A percentile compares a stretch with the other conserved stretches of the same genome.
phyloP scores from a whole-genome alignment of 495 filamentous ascomycete species.

The Lasiosphaeria miniovina region DNA sequence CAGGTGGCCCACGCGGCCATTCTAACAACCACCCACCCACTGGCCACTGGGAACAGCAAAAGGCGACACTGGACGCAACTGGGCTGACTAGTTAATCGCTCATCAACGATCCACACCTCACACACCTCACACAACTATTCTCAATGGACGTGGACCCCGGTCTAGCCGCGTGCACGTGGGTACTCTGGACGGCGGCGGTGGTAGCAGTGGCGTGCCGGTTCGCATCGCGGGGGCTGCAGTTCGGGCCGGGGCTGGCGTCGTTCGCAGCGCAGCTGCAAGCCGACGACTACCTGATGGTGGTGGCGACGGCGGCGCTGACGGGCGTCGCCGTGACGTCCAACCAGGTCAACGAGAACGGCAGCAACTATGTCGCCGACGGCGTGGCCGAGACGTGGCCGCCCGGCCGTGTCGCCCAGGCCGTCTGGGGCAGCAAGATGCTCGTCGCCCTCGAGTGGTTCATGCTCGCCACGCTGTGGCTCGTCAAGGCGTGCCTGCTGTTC shows the following conservation, averaged over 20 bases:
- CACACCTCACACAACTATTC: neutral
- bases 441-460: slow-evolving; percentile 36
- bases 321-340: slow-evolving; percentile 1
- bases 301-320: slow-evolving; percentile 5
- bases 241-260: neutral
- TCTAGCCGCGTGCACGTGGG: slow-evolving; percentile 5
- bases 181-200: slow-evolving; percentile 2
- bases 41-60: too few species aligned
- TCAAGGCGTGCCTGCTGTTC: slow-evolving; percentile 21
- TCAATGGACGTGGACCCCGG: neutral
- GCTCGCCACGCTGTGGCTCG: slow-evolving; percentile 14
- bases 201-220: slow-evolving; percentile 6
- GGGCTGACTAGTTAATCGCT: too few species aligned
- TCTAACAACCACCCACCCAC: too few species aligned
- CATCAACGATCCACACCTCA: slow-evolving; percentile 10
- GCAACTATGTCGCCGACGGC: slow-evolving; percentile 33
- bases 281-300: slow-evolving; percentile 22
- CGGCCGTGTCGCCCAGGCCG: slow-evolving; percentile 25
- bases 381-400: slow-evolving; percentile 26
- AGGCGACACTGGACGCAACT: too few species aligned
- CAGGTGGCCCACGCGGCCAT: too few species aligned
- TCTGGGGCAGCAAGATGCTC: slow-evolving; percentile 38
- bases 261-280: slow-evolving; percentile 12
- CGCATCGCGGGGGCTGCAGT: slow-evolving; percentile 4
- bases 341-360: slow-evolving; percentile 21